A percentile compares a stretch with the other conserved stretches of the same genome.
Evolutionary conservation across 1,284 basidiomycete species (phyloP).

Genomic region (Ceratobasidium sp.): DNA sequence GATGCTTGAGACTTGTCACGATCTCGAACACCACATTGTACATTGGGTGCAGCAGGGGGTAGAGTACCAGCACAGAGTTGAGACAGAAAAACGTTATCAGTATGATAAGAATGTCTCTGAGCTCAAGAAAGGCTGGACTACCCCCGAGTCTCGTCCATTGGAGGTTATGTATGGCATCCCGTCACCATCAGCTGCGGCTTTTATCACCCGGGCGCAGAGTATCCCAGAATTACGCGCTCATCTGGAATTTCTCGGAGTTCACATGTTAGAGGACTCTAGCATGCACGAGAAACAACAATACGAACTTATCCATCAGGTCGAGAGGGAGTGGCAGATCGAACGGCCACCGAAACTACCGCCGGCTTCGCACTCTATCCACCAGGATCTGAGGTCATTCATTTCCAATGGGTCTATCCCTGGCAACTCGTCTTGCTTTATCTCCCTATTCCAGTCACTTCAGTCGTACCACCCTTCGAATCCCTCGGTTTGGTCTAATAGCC

Average conservation of each 20-base stretch:
- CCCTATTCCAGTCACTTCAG: not conserved
- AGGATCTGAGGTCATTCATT: constrained; percentile 14
- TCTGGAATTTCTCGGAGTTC: constrained; percentile 56
- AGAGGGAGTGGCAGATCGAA: constrained; percentile 34
- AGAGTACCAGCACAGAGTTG: constrained; percentile 58
- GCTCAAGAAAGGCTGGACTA: constrained; percentile 58
- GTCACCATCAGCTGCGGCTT: too few species aligned
- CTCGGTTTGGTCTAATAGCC: not conserved
- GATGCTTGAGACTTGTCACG: constrained; percentile 43
- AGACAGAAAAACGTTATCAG: constrained; percentile 51
- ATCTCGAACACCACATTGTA: constrained; percentile 26
- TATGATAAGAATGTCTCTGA: not conserved
- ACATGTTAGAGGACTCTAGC: constrained; percentile 48
- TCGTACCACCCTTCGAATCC: not conserved
- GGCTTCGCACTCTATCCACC: constrained; percentile 24
- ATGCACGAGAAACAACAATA: constrained; percentile 66
- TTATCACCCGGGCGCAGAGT: not conserved
- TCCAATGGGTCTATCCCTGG: not conserved
- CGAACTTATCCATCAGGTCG: constrained; percentile 56
- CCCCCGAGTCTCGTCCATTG: constrained; percentile 60
- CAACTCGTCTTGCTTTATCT: not conserved
- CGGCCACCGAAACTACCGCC: constrained; percentile 26
- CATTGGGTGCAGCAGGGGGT: constrained; percentile 61
- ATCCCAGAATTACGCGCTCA: constrained; percentile 46
- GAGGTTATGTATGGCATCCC: constrained; percentile 60